Evolutionary conservation across 2,329 filamentous ascomycete species (phyloP).

Genomic region (Ustulina deusta): DNA sequence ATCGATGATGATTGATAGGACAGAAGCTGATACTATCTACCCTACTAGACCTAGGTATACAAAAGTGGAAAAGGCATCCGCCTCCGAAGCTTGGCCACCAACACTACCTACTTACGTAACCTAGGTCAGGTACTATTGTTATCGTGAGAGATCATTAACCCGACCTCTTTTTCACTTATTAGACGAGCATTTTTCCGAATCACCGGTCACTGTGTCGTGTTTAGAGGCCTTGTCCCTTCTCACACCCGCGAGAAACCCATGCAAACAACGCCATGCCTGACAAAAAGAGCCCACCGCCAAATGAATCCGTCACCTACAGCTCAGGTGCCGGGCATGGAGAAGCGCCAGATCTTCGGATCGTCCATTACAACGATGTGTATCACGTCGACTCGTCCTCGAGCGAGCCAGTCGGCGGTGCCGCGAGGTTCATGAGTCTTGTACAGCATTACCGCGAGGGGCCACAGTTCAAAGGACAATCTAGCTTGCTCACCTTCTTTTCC

Average conservation of each 20-base stretch:
- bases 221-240: too few species aligned
- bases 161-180: not conserved
- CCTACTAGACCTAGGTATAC: not conserved
- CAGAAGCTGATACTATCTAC: too few species aligned
- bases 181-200: not conserved
- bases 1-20: not conserved
- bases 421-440: constrained; percentile 82
- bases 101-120: too few species aligned
- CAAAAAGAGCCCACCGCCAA: constrained; percentile 46
- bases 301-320: constrained; percentile 50
- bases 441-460: constrained; percentile 77
- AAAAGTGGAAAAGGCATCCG: not conserved
- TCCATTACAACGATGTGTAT: constrained; percentile 96
- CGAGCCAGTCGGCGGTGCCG: constrained; percentile 84
- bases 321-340: constrained; percentile 49
- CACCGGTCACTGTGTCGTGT: too few species aligned
- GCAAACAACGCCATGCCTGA: constrained; percentile 44
- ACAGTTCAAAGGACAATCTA: constrained; percentile 71
- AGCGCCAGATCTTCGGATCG: constrained; percentile 78
- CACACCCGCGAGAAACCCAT: not conserved
- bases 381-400: constrained; percentile 81
- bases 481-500: constrained; percentile 84
- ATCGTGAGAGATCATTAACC: not conserved
- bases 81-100: not conserved
- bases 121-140: not conserved